Evolutionary conservation across 768 basidiomycete genomes (phyloP).

Genomic region (Suillus weaverae): DNA sequence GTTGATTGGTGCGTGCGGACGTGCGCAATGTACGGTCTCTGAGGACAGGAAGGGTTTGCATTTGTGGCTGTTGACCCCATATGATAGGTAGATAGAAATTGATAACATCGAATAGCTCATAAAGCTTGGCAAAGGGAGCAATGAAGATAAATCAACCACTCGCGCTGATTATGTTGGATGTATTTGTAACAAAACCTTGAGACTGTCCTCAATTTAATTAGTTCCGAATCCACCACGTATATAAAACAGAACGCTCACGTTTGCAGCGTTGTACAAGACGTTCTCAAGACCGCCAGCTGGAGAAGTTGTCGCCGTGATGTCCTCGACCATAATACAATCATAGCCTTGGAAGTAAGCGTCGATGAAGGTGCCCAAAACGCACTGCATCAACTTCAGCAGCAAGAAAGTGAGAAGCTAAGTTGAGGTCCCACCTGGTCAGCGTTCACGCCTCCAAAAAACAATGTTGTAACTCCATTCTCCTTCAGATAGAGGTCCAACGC

Average conservation of each 20-base stretch:
- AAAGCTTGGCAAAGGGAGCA: background rate
- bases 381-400: slow-evolving; percentile 35
- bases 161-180: slow-evolving; percentile 29
- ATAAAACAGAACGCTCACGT: slow-evolving; percentile 38
- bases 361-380: slow-evolving; percentile 62
- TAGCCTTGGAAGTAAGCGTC: slow-evolving; percentile 68
- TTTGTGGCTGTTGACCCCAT: background rate
- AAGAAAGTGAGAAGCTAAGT: background rate
- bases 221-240: background rate
- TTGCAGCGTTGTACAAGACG: slow-evolving; percentile 55
- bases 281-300: slow-evolving; percentile 57
- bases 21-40: no score
- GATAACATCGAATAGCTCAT: background rate
- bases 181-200: slow-evolving; percentile 53
- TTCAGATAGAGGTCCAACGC: slow-evolving; percentile 61
- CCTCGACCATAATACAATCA: slow-evolving; percentile 57
- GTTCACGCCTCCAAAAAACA: slow-evolving; percentile 67
- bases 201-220: slow-evolving; percentile 30
- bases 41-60: no score
- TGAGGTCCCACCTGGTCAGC: slow-evolving; percentile 53
- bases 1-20: no score
- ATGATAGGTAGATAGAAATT: background rate
- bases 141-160: background rate
- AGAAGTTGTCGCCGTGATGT: slow-evolving; percentile 63
- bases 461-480: slow-evolving; percentile 60